These are phyloP conservation scores for Backusella luteola DNA, from an alignment of 192 early-diverging fungal genomes.

Conservation along the genomic window DNA sequence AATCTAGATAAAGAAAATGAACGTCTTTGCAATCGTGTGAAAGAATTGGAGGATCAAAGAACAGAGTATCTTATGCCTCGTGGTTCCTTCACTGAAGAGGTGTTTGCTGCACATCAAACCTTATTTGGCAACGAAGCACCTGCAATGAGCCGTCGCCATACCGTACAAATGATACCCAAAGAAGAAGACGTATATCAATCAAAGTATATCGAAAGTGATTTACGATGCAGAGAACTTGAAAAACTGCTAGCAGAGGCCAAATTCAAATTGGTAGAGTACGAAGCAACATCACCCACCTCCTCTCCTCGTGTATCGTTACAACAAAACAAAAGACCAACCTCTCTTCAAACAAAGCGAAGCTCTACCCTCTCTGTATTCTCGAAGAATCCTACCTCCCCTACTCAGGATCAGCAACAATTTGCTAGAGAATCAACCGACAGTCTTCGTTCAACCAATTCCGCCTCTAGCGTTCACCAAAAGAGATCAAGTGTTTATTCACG, in stretches of 20 bases:
- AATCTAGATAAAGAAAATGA: conserved; percentile 16
- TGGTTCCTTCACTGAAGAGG: conserved; percentile 31
- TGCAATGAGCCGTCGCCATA: conserved; percentile 29
- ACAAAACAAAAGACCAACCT: conserved; percentile 7
- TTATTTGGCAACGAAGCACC: conserved; percentile 17
- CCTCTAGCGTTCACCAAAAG: conserved; percentile 10
- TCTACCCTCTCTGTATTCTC: conserved; percentile 7
- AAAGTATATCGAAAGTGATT: conserved; percentile 35
- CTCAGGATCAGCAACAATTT: not conserved
- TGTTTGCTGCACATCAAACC: conserved; percentile 24
- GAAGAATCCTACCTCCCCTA: conserved; percentile 12
- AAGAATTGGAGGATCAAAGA: conserved; percentile 29
- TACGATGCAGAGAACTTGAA: conserved; percentile 39
- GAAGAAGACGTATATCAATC: conserved; percentile 24
- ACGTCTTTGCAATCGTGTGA: conserved; percentile 5
- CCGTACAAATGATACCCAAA: conserved; percentile 20
- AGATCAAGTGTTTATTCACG: conserved; percentile 32
- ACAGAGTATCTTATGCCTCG: conserved; percentile 29
- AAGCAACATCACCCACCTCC: conserved; percentile 17
- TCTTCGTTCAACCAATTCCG: conserved; percentile 16
- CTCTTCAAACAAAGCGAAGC: conserved; percentile 5
- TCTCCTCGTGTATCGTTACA: conserved; percentile 25
- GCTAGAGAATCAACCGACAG: conserved; percentile 27
- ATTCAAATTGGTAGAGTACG: conserved; percentile 33
- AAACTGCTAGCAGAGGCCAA: conserved; percentile 41